Base-by-base conservation (phyloP, 805 yeast species). In the Wickerhamiella kazuoi region DNA sequence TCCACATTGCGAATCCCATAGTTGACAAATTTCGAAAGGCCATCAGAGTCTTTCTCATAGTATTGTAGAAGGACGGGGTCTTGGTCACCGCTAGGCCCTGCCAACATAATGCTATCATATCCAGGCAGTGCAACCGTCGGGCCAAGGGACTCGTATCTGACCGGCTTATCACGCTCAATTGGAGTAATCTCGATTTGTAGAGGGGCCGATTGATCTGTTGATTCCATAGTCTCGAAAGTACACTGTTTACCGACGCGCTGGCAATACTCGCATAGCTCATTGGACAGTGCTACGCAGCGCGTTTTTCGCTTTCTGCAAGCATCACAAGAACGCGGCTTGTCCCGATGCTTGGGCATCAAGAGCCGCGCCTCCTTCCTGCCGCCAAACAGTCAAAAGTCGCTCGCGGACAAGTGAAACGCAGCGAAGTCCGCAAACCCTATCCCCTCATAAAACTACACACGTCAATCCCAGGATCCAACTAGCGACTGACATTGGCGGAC, bases 21-120 rank as follows among this genome's bases (percentile, higher is more conserved):
- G 33, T 55, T 52, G 21, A 57, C 52, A 37, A 57, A 56, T 18
- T 40, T 41, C 13, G 49, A 37, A 9, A 43, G 46, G 19, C 47
- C 46, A 6, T 44, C 42, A 13, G 41, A 46, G 23, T 46, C 48
- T 35, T 45, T 46, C 8, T 48, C 47, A 43, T 49, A 51, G 41
- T 43, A 48, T 34, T 43, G 49, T 18, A 50, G 38, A 34, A 56
- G 40, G 29, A 46, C 51, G 3, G 61, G 61, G 40, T 57, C 61
- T 31, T 52, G 56, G 20, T 54, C 60, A 16, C 55, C 49, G 14
- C 55, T 47, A 7, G 48, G 42, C 14, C 61, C 61, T 35, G 56
- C 41, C 30, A 51, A 42, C 11, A 50, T 49, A 0, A 49, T 53
- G 2, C 47, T 39, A n/a, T 46, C 50, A 35, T 45, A 51, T 4